Evolutionary conservation across 208 protist species (phyloP).

Genomic region (Acanthamoeba castellanii): DNA sequence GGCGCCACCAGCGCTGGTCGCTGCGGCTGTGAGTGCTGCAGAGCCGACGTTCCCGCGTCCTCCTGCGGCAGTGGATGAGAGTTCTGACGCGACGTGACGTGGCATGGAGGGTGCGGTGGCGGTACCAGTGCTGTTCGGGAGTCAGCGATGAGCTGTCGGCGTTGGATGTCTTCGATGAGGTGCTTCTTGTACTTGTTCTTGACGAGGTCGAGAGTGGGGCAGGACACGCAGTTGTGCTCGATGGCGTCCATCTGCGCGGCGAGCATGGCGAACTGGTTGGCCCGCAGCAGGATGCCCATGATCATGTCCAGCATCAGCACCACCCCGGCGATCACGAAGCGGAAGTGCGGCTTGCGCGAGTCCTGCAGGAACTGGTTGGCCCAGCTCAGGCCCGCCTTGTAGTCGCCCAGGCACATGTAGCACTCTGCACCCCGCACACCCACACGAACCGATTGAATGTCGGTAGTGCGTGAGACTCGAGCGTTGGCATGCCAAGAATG

Average conservation of each 20-base stretch:
- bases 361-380: slow-evolving; percentile 44
- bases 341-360: slow-evolving; percentile 41
- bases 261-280: slow-evolving; percentile 23
- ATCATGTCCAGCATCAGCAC: slow-evolving; percentile 67
- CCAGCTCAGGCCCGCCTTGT: slow-evolving; percentile 30
- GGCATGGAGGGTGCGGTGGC: too few species aligned
- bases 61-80: background rate
- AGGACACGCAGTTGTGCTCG: background rate
- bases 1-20: background rate
- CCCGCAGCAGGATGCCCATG: slow-evolving; percentile 56
- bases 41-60: background rate
- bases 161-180: slow-evolving; percentile 38
- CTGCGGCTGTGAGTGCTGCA: background rate
- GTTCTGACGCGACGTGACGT: background rate
- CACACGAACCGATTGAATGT: background rate
- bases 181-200: slow-evolving; percentile 59
- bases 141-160: background rate
- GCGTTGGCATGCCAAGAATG: too few species aligned
- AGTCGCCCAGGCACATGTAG: slow-evolving; percentile 63
- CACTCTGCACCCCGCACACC: background rate
- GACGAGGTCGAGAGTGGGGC: slow-evolving; percentile 19
- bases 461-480: too few species aligned
- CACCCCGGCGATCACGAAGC: slow-evolving; percentile 62
- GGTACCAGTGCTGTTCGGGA: background rate
- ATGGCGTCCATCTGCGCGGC: slow-evolving; percentile 37